Base-by-base conservation (phyloP, 1,139 yeast genomes). In the Suhomyces atakaporum region DNA sequence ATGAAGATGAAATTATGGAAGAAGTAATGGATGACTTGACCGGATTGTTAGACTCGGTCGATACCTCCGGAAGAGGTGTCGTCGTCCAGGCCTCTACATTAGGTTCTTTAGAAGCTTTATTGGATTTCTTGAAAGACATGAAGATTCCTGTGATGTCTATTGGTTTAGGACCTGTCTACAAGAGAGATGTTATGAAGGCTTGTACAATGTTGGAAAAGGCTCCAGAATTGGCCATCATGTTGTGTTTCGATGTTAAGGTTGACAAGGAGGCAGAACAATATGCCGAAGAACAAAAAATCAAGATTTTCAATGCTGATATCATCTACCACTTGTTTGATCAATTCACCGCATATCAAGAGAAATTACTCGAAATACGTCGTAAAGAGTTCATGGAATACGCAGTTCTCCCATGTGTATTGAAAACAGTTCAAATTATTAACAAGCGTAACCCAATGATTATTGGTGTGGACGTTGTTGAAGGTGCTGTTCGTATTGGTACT, bases 1-100 rank as follows among this genome's bases (percentile, higher is more conserved):
- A 92, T 54, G 98, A 92, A 68, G 98, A 94, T 42, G 97, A 92
- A 42, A 60, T 92, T 52, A 86, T 87, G 95, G 98, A 92, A 61
- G 97, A 92, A 49, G 97, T 92, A 43, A 94, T 94, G 98, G 97
- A 92, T 56, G 99, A 92, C 64, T 76, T 92, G 62, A 89, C 97
- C 27, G 97, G 96, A 31, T 74, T 92, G 52, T 74, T 92, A 54
- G 97, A 89, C 62, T 86, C 95, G 43, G 97, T 92, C 44, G 98
- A 94, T 64, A 81, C 85, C 47, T 77, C 90, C 31, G 98, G 98
- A 54, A 80, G 77, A 58, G 99, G 98, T 77, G 98, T 94, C 38
- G 89, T 90, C 53, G 99, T 94, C 29, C 99, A 94, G 70, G 97
- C 98, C 0, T 89, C 97, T 8, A 94, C 98, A 14, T 78, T 92